These are phyloP conservation scores for Termitomyces sp. DNA, from an alignment of 768 basidiomycete genomes.

Conservation along the genomic window DNA sequence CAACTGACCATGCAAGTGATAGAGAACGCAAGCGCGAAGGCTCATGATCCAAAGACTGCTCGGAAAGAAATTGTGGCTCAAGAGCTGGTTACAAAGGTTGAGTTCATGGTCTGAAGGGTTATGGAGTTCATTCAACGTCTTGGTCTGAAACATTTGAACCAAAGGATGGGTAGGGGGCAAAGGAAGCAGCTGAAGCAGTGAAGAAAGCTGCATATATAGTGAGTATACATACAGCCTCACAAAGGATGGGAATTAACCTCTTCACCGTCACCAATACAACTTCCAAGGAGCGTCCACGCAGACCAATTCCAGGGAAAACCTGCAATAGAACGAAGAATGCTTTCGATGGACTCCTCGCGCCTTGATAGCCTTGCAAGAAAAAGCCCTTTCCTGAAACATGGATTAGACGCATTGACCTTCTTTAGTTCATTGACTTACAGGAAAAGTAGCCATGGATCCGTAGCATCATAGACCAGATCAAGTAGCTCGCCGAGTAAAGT, in stretches of 20 bases:
- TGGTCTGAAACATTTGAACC: conserved; percentile 75
- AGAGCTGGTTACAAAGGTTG: conserved; percentile 71
- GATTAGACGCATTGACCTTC: conserved; percentile 1
- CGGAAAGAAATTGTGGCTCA: conserved; percentile 69
- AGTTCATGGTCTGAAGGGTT: conserved; percentile 85
- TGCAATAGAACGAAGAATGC: conserved; percentile 66
- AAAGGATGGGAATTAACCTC: conserved; percentile 47
- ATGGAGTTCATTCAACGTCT: conserved; percentile 84
- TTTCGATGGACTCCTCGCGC: conserved; percentile 84
- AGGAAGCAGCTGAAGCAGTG: conserved; percentile 42
- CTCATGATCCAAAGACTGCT: conserved; percentile 83
- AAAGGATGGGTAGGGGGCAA: conserved; percentile 41
- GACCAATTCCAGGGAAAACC: conserved; percentile 94
- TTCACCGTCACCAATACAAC: conserved; percentile 76
- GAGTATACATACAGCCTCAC: conserved; percentile 12
- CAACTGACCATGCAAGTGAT: conserved; percentile 80
- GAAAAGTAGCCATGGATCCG: conserved; percentile 82
- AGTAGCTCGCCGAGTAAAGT: conserved; percentile 51
- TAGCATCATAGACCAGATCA: conserved; percentile 45
- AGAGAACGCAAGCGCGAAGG: conserved; percentile 78
- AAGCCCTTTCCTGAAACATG: conserved; percentile 61
- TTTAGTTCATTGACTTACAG: conserved; percentile 45
- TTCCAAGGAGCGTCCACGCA: conserved; percentile 78
- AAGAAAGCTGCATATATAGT: conserved; percentile 32
- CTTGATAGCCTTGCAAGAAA: conserved; percentile 75